Evolutionary conservation across 2,329 filamentous ascomycete genomes (phyloP).

Genomic region (Nothomitra cinnamomea): DNA sequence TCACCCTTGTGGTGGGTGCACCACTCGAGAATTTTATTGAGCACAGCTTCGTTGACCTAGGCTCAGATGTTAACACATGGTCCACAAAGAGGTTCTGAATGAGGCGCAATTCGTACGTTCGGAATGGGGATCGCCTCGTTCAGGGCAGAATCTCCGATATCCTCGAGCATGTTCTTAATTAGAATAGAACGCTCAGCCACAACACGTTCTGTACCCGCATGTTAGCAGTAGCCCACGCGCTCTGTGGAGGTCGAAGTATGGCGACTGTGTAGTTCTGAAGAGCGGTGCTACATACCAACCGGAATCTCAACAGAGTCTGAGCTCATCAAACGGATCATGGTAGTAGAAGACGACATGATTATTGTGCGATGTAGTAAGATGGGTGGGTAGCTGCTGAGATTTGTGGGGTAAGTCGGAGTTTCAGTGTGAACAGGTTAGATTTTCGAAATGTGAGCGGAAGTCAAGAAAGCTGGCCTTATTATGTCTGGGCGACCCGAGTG

Average conservation of each 20-base stretch:
- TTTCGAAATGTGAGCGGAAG: too few species aligned
- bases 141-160: slow-evolving; percentile 50
- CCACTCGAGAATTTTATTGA: slow-evolving; percentile 96
- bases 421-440: too few species aligned
- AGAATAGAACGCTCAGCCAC: slow-evolving; percentile 85
- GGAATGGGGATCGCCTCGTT: slow-evolving; percentile 70
- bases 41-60: slow-evolving; percentile 78
- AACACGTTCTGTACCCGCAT: slow-evolving; percentile 43
- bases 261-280: neutral
- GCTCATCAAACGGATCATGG: slow-evolving; percentile 28
- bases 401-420: too few species aligned
- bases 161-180: slow-evolving; percentile 97
- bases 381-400: neutral
- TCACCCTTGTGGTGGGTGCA: slow-evolving; percentile 90
- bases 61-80: slow-evolving; percentile 4
- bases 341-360: slow-evolving; percentile 8
- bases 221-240: neutral
- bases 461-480: too few species aligned
- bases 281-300: slow-evolving; percentile 28
- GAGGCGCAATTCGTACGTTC: slow-evolving; percentile 37
- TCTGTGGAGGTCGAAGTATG: neutral
- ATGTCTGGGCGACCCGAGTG: too few species aligned
- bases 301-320: slow-evolving; percentile 32
- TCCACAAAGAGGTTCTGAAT: neutral
- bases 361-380: neutral